Base-by-base conservation (phyloP, 1,284 basidiomycete species). In the Irpex sp. region DNA sequence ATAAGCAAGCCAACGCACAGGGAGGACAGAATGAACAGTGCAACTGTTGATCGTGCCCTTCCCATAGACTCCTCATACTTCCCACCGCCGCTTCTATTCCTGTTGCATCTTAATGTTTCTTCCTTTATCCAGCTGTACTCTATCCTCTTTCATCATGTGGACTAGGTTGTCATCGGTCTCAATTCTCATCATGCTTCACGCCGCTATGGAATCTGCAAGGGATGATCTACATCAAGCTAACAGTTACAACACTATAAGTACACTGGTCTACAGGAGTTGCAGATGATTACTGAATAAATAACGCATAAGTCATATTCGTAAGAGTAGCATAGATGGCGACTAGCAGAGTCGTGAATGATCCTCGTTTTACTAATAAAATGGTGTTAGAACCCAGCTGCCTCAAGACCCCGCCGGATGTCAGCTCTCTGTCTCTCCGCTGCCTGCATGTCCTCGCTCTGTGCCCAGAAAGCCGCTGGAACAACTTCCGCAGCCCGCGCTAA, bases 21-120 rank as follows among this genome's bases (percentile, higher is more conserved):
- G 79, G 81, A 65, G 81, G 79, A 51, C 83, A 81, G 72, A 79
- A 80, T 65, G 91, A 93, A 59, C 77, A 79, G 63, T 93, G 91
- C 80, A 92, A 92, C 72, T 93, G 91, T 75, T 93, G 78, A 82
- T 52, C 2, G 59, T 58, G 31, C 21, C 31, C 54, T 44, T 57
- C 57, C 40, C 15, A 37, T 56, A 54, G 19, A 19, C 40, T 40
- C 13, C 40, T 58, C 44, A 38, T 31, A 36, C 58, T 34, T 59
- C 17, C 40, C 55, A 61, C 31, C 36, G 58, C 47, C 40, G 17
- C 26, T 36, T 26, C 58, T 62, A 54, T 57, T 54, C 64, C 19
- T 64, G 56, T 55, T 60, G 55, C 48, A 38, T 58, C 58, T 61
- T 65, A 59, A 58, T 57, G 13, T 59, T 58, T 36, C 48, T 55